phyloP scores from a whole-genome alignment of 345 rosid species.

The Heritiera fomes region DNA sequence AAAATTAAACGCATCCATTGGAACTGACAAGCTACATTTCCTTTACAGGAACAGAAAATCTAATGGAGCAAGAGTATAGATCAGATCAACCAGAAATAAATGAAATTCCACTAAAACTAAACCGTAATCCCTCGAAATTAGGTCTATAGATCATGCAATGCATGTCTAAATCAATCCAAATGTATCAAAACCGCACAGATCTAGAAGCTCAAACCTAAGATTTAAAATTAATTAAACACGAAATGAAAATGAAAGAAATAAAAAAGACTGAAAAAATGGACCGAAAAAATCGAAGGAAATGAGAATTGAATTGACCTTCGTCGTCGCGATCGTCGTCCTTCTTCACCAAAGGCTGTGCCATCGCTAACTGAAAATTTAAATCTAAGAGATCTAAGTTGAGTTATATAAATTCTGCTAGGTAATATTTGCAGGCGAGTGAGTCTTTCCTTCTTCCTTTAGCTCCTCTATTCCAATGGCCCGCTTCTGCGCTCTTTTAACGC shows the following conservation, averaged over 20 bases:
- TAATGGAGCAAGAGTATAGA: not conserved
- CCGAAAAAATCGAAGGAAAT: constrained; percentile 1
- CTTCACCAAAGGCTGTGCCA: constrained; percentile 97
- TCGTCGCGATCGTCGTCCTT: constrained; percentile 99
- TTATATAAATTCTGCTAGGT: not conserved
- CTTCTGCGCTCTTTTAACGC: not conserved
- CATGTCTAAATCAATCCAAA: constrained; percentile 1
- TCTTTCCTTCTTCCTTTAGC: not conserved
- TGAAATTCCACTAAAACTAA: constrained; percentile 18
- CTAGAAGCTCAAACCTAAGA: constrained; percentile 37
- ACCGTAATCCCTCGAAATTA: not conserved
- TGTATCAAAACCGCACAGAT: constrained; percentile 40
- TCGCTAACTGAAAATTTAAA: constrained; percentile 32
- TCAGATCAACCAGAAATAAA: constrained; percentile 34
- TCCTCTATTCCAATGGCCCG: constrained; percentile 10
- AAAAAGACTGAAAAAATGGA: not conserved
- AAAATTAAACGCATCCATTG: constrained; percentile 6
- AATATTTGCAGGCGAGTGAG: constrained; percentile 21
- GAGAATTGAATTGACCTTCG: constrained; percentile 55
- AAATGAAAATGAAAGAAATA: not conserved
- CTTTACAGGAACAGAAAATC: constrained; percentile 8
- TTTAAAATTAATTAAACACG: constrained; percentile 5
- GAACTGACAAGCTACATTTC: constrained; percentile 29
- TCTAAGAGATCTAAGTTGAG: constrained; percentile 28
- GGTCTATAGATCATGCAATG: constrained; percentile 5